A percentile compares a stretch with the other conserved stretches of the same genome.
phyloP scores from a whole-genome alignment of 2,329 filamentous ascomycete species.

The Aspergillus fumigatus region DNA sequence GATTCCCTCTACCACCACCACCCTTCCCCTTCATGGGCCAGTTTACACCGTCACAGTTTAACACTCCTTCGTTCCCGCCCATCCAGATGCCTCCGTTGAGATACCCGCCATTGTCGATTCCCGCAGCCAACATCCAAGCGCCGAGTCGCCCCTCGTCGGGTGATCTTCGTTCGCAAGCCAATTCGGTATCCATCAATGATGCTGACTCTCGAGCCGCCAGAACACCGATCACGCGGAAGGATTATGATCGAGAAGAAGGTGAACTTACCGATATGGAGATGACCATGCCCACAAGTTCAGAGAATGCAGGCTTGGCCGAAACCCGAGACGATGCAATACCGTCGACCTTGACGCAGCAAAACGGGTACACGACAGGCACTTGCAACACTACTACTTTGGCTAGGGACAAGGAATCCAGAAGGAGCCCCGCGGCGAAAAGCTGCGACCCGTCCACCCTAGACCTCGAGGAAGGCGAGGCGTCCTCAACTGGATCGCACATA shows the following conservation, averaged over 20 bases:
- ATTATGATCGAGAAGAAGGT: constrained; percentile 62
- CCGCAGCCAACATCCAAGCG: constrained; percentile 11
- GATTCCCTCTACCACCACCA: constrained; percentile 23
- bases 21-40: constrained; percentile 28
- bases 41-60: constrained; percentile 30
- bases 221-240: constrained; percentile 27
- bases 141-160: constrained; percentile 5
- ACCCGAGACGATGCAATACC: background rate
- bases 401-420: background rate
- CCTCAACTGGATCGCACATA: constrained; percentile 15
- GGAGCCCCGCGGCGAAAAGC: background rate
- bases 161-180: constrained; percentile 11
- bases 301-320: background rate
- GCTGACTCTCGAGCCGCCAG: constrained; percentile 5
- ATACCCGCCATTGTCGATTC: constrained; percentile 19
- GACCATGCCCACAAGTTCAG: background rate
- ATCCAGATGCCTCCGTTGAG: constrained; percentile 21
- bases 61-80: constrained; percentile 30
- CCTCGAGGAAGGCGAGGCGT: constrained; percentile 23
- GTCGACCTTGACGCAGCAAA: background rate
- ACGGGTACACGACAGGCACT: background rate
- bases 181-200: constrained; percentile 6
- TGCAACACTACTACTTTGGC: background rate
- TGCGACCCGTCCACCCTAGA: constrained; percentile 9
- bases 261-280: constrained; percentile 69